Evolutionary conservation across 202 grass and related monocot genomes (phyloP).

Genomic region (Schoenoplectus tabernaemontani): DNA sequence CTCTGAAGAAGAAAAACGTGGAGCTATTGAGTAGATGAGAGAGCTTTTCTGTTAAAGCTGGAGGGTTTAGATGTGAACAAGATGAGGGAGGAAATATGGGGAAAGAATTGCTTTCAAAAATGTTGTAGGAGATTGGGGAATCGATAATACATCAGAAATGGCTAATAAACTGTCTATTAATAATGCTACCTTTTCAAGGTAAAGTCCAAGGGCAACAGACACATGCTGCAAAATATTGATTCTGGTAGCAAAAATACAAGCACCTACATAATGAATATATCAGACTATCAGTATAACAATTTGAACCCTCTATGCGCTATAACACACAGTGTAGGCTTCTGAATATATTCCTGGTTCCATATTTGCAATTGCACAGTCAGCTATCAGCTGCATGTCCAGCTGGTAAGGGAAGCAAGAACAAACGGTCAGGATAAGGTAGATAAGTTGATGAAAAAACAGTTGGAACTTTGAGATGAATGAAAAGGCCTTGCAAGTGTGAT

Average conservation of each 20-base stretch:
- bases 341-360: conserved; percentile 30
- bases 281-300: neutral
- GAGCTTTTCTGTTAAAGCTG: neutral
- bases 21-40: neutral
- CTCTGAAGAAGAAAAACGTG: neutral
- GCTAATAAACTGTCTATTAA: no score
- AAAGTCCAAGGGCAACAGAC: no score
- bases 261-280: neutral
- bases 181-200: no score
- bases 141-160: neutral
- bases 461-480: conserved; percentile 41
- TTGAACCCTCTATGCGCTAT: conserved; percentile 27
- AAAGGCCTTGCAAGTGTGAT: conserved; percentile 48
- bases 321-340: conserved; percentile 37
- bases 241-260: neutral
- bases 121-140: neutral
- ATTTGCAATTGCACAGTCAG: neutral
- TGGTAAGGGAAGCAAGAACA: no score
- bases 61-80: neutral
- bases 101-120: neutral
- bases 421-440: neutral
- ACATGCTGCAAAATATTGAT: no score
- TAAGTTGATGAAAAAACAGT: conserved; percentile 33
- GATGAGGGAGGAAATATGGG: neutral
- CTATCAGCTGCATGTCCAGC: neutral